Conservation (phyloP, 2,329 filamentous ascomycete genomes). For the Fusarium foetens region DNA sequence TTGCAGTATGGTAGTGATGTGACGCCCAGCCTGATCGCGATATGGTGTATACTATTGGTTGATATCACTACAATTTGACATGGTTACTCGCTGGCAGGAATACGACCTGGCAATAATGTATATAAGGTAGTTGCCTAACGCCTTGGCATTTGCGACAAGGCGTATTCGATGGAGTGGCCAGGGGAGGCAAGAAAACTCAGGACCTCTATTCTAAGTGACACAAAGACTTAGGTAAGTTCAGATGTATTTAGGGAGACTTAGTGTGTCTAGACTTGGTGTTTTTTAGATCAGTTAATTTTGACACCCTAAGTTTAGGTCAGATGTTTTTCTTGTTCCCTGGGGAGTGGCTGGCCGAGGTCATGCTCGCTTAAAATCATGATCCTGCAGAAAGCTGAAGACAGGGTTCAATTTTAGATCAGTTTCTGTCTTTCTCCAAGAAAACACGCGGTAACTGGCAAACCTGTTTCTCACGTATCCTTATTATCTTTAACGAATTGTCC, state of each 20-base stretch:
- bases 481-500: not conserved
- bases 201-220: too few relatives aligned
- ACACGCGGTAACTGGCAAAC: not conserved
- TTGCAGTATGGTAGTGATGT: not conserved
- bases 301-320: too few relatives aligned
- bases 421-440: not conserved
- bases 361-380: not conserved
- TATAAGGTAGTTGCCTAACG: not conserved
- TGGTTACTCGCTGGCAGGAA: not conserved
- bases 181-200: too few relatives aligned
- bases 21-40: not conserved
- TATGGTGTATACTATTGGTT: not conserved
- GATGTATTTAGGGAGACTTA: too few relatives aligned
- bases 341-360: too few relatives aligned
- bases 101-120: not conserved
- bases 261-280: too few relatives aligned
- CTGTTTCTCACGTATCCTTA: not conserved
- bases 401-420: not conserved
- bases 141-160: not conserved
- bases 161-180: accelerated
- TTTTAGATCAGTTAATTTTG: too few relatives aligned
- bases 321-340: too few relatives aligned
- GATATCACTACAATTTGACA: not conserved
- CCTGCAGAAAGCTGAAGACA: not conserved
- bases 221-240: too few relatives aligned